These are phyloP conservation scores for Linnemannia schmuckeri DNA, from an alignment of 192 early-diverging fungal genomes.

Conservation along the genomic window DNA sequence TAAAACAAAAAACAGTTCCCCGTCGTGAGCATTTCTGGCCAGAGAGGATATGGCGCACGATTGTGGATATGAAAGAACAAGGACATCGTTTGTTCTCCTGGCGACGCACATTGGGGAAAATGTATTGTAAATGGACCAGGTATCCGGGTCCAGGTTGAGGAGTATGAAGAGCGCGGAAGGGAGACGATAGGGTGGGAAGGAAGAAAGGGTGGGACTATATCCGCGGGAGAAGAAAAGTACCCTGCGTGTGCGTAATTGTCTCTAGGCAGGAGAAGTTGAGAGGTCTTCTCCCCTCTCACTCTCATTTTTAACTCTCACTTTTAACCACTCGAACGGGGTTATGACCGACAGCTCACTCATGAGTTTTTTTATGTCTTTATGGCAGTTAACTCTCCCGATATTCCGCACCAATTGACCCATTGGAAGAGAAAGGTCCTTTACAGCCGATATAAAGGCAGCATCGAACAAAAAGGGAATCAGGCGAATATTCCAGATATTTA, in stretches of 20 bases:
- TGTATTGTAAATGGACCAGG: background rate
- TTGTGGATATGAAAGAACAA: background rate
- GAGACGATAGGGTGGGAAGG: background rate
- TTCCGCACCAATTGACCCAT: background rate
- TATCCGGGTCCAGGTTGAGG: conserved; percentile 3
- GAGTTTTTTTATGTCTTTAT: background rate
- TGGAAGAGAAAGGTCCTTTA: background rate
- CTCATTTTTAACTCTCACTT: background rate
- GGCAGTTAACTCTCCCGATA: background rate
- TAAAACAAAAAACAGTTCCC: background rate
- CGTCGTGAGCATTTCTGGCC: background rate
- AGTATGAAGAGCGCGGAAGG: background rate
- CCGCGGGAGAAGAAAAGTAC: conserved; percentile 3
- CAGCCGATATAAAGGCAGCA: background rate
- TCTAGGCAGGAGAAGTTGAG: background rate
- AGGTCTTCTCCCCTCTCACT: background rate
- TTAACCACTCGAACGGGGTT: background rate
- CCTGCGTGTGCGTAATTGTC: background rate
- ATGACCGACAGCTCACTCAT: background rate
- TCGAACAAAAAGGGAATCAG: background rate
- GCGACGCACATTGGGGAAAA: background rate
- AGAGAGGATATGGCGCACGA: background rate
- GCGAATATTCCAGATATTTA: conserved; percentile 9
- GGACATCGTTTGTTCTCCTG: background rate
- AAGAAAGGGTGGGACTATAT: background rate